Evolutionary conservation across 306 rosid species (phyloP), one percentile per base, ranked within the genome.

Genomic region (Betula pendula): DNA sequence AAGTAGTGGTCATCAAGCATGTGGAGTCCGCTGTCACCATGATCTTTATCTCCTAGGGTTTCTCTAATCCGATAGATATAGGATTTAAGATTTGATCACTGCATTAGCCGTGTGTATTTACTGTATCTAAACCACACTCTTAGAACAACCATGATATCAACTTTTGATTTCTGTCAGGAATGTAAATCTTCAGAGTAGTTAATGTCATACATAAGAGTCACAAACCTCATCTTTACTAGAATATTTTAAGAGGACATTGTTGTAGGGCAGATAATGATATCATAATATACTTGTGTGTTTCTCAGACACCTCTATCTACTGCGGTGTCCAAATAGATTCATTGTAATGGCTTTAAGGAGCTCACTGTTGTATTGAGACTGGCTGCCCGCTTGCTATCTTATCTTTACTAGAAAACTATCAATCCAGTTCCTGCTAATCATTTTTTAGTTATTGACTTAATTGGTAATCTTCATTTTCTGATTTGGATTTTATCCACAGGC

Each of bases 401-500:
- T 58, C 19, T 59, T 16, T 59, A 25, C 66, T 29, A 27, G n/a
- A 59, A 59, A 59, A 59, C 9, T 59, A 12, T 24, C 15, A n/a
- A 27, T 29, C 44, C 7, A 62, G 14, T 62, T 43, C 44, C 33
- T 33, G 70, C 48, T 65, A 65, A 9, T 35, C 24, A 6, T 27
- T 68, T 43, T 27, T 55, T 56, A 9, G 25, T 13, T 15, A 4
- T 13, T 55, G 5, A 63, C 27, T 44, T 77, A 29, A 63, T 33
- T 33, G 8, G 13, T 63, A 63, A 8, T 22, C 38, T 62, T 62
- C 16, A 17, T 73, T 81, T 63, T 49, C 73, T 77, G 42, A 75
- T 73, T 81, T 72, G 72, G 77, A 87, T 79, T 71, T 68, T 73
- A 20, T 71, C 85, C 83, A 77, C 91, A 95, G 97, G 90, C 85